Base-by-base conservation (phyloP, 2,329 filamentous ascomycete species). In the Stemphylium lycopersici region DNA sequence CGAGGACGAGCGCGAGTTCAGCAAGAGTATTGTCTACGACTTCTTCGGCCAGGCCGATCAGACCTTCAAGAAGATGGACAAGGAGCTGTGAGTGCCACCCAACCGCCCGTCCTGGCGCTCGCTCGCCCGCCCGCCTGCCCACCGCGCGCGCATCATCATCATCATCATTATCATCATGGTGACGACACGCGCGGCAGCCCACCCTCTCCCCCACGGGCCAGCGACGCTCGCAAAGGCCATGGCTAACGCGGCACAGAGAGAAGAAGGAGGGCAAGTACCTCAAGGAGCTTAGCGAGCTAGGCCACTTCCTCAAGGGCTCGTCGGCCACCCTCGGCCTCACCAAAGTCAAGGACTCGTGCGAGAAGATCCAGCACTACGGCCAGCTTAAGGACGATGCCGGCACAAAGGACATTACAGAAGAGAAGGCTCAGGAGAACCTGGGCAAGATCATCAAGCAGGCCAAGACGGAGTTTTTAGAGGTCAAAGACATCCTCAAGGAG, bases 261-360 rank as follows among this genome's bases (percentile, higher is more conserved):
- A 75, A 83, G 2, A 82, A 84, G 69, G 82, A 96, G 55, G 46
- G 38, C 13, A 54, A 58, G 20, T 61, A 61, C 34, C 85, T 98
- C 52, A 76, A 79, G n/a, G 80, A 87, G 62, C 85, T 98, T 33
- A 96, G 91, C 31, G 83, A 85, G 48, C 87, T 96, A 29, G 95
- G 95, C 37, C 95, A 99, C 78, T 99, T 96, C 79, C 83, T 99
- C 65, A 99, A 99, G 79, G 95, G 95, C 56, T 98, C 93, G 6
- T 97, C 93, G 7, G 93, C 95, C 34, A 97, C 95, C 3, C 84
- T 99, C 48, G 95, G 95, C 40, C 84, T 98, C 50, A 88, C 85
- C 68, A 96, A 96, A 76, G 89, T 99, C 68, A 90, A 91, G 75
- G 92, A 97, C 70, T 89, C 87, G 59, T 99, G 95, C 79, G 93